These are phyloP conservation scores for Mollisia scopiformis DNA, from an alignment of 2,329 filamentous ascomycete genomes.

Conservation along the genomic window DNA sequence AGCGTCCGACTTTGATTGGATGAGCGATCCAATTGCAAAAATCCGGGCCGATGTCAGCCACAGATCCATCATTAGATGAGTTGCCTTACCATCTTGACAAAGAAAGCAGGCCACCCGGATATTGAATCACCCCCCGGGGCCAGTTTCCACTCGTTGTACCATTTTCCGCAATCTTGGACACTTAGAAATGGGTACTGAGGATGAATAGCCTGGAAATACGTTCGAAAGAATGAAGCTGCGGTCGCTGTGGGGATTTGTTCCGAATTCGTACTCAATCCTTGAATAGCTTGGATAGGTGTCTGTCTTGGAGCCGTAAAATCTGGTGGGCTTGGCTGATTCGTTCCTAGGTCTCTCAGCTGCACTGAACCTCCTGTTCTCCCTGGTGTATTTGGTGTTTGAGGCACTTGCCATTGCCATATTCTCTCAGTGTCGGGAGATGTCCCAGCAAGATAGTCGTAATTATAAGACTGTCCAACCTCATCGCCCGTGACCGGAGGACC, in stretches of 20 bases:
- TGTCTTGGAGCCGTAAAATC: neutral
- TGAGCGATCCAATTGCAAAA: slow-evolving; percentile 14
- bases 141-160: slow-evolving; percentile 16
- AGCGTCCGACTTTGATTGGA: slow-evolving; percentile 16
- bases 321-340: slow-evolving; percentile 9
- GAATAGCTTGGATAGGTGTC: neutral
- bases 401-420: slow-evolving; percentile 8
- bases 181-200: slow-evolving; percentile 19
- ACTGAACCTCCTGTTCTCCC: neutral
- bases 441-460: slow-evolving; percentile 1
- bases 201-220: slow-evolving; percentile 16
- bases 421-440: slow-evolving; percentile 8
- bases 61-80: neutral
- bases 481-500: neutral
- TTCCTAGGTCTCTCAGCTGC: neutral
- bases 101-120: slow-evolving; percentile 14
- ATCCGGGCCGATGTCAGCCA: neutral
- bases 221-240: slow-evolving; percentile 19
- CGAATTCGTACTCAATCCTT: neutral
- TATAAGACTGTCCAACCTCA: neutral
- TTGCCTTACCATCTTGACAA: slow-evolving; percentile 14
- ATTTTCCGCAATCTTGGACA: slow-evolving; percentile 12
- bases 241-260: slow-evolving; percentile 17
- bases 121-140: slow-evolving; percentile 10
- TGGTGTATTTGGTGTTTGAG: neutral